Evolutionary conservation across 441 rosid species (phyloP), one percentile per base, ranked within the genome.

Genomic region (Gossypium schwendimanii): DNA sequence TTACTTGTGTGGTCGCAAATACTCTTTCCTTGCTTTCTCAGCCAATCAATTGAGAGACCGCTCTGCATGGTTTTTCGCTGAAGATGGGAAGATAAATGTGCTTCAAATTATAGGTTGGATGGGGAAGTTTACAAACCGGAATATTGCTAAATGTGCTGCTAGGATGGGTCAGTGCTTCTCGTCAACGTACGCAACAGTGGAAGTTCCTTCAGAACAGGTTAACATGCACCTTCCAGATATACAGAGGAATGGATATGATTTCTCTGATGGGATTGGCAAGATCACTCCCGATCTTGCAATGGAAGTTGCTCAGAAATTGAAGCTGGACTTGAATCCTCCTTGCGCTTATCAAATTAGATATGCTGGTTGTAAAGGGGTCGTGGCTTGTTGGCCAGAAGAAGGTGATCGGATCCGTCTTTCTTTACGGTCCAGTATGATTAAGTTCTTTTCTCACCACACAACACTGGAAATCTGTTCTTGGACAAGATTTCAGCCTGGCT

Each of bases 151-250:
- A 79, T 90, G 98, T 83, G 97, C 98, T 73, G 98, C 97, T 44
- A 86, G 98, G 86, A 94, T 92, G 97, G 98, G 98, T 53, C 89
- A 80, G 65, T 94, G 97, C 83, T 94, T 94, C 81, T 94, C 98
- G 45, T 94, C 98, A 20, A 92, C 98, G 18, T 92, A 92, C 74
- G 96, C 98, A 5, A 85, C 91, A 21, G 89, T 92, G 59, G 94
- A 84, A 72, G 94, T 92, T 79, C 89, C 91, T 68, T 58, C 57
- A 71, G 2, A 10, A 1, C 79, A 90, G 82, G 89, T 82, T 64
- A 64, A 81, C 67, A 60, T 3, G n/a, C 47, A 71, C 12, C 86
- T 90, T 83, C 83, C 87, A 20, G 97, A 94, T 75, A 75, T 92
- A 55, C 2, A 78, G 81, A 87, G 93, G 78, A 88, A 89, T 50